Conservation (phyloP, 768 basidiomycete genomes). For the Chalciporus piperatus region DNA sequence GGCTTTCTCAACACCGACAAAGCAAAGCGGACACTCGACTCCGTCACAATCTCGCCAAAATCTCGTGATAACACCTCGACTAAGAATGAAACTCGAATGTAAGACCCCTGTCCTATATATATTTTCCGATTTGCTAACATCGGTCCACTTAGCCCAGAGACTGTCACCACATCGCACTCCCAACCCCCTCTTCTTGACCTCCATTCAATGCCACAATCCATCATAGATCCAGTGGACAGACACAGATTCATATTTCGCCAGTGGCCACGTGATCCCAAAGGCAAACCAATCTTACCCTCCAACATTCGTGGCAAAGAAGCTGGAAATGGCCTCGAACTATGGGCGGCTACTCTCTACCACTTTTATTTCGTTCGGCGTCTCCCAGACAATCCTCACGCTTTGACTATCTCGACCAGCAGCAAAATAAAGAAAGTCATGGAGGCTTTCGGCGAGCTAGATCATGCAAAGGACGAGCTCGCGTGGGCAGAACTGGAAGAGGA, state of each 20-base stretch:
- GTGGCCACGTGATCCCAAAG: constrained; percentile 29
- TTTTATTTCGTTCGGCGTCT: constrained; percentile 20
- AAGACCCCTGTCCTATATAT: too few species aligned
- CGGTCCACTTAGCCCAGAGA: background rate
- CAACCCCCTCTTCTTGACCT: constrained; percentile 3
- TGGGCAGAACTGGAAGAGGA: constrained; percentile 20
- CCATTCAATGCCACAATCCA: constrained; percentile 1
- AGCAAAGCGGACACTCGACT: constrained; percentile 23
- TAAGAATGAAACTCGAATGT: background rate
- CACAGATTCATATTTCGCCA: constrained; percentile 18
- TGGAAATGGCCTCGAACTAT: constrained; percentile 16
- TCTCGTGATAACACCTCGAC: background rate
- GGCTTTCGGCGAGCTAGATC: constrained; percentile 16
- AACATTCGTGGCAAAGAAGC: constrained; percentile 20
- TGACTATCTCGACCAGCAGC: constrained; percentile 20
- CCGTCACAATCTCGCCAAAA: background rate
- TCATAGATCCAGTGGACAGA: background rate
- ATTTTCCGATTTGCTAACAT: background rate
- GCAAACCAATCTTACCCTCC: constrained; percentile 9
- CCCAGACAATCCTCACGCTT: background rate
- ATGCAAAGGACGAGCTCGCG: constrained; percentile 15
- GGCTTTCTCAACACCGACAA: constrained; percentile 23
- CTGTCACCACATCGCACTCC: background rate
- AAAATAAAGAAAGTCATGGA: constrained; percentile 19
- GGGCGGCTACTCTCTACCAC: constrained; percentile 31